A percentile compares a stretch with the other conserved stretches of the same genome.
phyloP scores from a whole-genome alignment of 164 flowering plant species.

The Taxillus chinensis region DNA sequence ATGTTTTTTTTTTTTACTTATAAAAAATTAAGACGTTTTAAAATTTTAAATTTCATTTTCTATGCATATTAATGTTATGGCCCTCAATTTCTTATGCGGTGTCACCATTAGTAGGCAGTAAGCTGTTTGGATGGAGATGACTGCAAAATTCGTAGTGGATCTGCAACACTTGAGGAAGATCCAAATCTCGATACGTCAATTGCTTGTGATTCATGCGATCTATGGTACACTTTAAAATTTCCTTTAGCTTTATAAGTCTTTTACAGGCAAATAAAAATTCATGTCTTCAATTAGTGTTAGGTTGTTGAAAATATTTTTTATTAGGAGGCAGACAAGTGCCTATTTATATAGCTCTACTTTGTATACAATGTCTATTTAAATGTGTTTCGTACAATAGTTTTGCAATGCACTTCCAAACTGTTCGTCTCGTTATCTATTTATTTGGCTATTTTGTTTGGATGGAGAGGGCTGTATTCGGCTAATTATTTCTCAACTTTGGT shows the following conservation, averaged over 20 bases:
- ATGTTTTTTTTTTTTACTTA: too few relatives aligned
- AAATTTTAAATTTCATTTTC: too few relatives aligned
- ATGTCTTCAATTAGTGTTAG: background rate
- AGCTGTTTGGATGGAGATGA: conserved; percentile 92
- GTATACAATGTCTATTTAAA: too few relatives aligned
- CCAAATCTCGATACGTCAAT: conserved; percentile 80
- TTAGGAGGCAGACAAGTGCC: too few relatives aligned
- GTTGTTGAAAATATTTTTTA: too few relatives aligned
- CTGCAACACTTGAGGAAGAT: conserved; percentile 35
- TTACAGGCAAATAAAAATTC: background rate
- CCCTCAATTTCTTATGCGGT: too few relatives aligned
- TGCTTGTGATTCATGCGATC: conserved; percentile 98
- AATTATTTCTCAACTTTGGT: conserved; percentile 16
- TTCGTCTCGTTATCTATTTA: too few relatives aligned
- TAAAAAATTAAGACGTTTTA: too few relatives aligned
- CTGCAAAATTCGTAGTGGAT: conserved; percentile 75
- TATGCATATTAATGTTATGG: too few relatives aligned
- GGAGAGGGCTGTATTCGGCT: background rate
- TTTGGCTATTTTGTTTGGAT: too few relatives aligned
- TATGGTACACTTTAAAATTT: conserved; percentile 41
- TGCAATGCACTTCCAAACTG: too few relatives aligned
- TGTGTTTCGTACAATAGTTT: too few relatives aligned
- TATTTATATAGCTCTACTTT: background rate
- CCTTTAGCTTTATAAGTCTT: background rate
- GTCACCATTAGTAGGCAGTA: conserved; percentile 70